Percentiles rank a stretch among this genome's conserved stretches.
These are phyloP conservation scores for Galerina sulciceps DNA, from an alignment of 768 basidiomycete genomes.

Conservation along the genomic window DNA sequence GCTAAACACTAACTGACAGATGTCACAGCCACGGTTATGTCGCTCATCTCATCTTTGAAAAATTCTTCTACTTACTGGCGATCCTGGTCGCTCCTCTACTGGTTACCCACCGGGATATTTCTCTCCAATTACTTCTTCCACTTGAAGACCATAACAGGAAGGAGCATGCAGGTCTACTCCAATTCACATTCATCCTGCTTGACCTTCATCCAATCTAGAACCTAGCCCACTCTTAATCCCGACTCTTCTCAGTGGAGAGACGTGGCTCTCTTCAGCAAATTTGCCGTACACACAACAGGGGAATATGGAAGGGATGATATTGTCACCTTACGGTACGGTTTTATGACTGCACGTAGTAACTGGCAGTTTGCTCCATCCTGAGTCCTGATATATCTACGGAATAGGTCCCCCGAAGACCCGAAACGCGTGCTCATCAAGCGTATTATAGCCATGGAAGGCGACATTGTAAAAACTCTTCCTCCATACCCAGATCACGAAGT, in stretches of 20 bases:
- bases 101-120: conserved; percentile 58
- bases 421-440: conserved; percentile 65
- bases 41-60: background rate
- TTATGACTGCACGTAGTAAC: no score
- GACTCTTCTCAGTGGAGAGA: conserved; percentile 66
- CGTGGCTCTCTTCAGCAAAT: conserved; percentile 64
- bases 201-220: conserved; percentile 17
- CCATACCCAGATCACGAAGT: conserved; percentile 64
- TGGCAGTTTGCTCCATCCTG: background rate
- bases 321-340: conserved; percentile 59
- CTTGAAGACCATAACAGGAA: conserved; percentile 58
- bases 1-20: background rate
- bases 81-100: conserved; percentile 45
- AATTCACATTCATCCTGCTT: background rate
- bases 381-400: background rate
- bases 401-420: conserved; percentile 64
- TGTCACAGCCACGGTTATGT: background rate
- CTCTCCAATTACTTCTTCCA: conserved; percentile 55
- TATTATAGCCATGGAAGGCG: conserved; percentile 66
- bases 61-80: conserved; percentile 5
- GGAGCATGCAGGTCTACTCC: conserved; percentile 73
- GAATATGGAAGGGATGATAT: conserved; percentile 61
- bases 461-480: conserved; percentile 67
- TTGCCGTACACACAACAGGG: conserved; percentile 39
- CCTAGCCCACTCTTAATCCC: conserved; percentile 75